phyloP scores from a whole-genome alignment of 1,139 yeast genomes.

The Sugiyamaella pinicola region DNA sequence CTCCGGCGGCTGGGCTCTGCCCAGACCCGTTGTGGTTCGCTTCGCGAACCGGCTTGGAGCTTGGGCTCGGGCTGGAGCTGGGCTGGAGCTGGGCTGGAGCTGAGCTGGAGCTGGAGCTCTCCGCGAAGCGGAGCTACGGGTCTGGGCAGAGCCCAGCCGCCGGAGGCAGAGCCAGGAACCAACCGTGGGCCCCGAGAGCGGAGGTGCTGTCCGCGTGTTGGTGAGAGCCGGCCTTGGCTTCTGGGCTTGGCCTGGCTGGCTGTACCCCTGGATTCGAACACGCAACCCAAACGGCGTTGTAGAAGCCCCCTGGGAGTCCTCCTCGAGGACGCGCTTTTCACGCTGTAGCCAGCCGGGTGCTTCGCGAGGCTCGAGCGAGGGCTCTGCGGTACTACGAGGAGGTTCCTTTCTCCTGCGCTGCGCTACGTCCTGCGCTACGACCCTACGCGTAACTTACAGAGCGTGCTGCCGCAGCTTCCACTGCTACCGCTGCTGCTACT shows the following conservation, averaged over 20 bases:
- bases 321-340: constrained; percentile 14
- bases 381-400: neutral
- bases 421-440: neutral
- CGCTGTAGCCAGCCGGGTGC: constrained; percentile 2
- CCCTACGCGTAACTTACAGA: neutral
- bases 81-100: too few species aligned
- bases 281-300: neutral
- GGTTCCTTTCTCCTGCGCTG: neutral
- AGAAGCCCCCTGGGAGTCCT: too few species aligned
- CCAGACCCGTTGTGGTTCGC: too few species aligned
- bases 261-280: constrained; percentile 4
- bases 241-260: neutral
- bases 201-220: neutral
- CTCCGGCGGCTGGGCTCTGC: too few species aligned
- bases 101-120: too few species aligned
- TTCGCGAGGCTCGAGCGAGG: too few species aligned
- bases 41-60: too few species aligned
- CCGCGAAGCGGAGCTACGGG: neutral
- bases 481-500: neutral
- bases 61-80: too few species aligned
- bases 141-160: neutral
- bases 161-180: neutral
- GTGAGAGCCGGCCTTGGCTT: too few species aligned
- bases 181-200: neutral
- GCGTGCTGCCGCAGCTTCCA: too few species aligned